phyloP scores from a whole-genome alignment of 441 rosid genomes.

The Bocquillonia castaneifolia region DNA sequence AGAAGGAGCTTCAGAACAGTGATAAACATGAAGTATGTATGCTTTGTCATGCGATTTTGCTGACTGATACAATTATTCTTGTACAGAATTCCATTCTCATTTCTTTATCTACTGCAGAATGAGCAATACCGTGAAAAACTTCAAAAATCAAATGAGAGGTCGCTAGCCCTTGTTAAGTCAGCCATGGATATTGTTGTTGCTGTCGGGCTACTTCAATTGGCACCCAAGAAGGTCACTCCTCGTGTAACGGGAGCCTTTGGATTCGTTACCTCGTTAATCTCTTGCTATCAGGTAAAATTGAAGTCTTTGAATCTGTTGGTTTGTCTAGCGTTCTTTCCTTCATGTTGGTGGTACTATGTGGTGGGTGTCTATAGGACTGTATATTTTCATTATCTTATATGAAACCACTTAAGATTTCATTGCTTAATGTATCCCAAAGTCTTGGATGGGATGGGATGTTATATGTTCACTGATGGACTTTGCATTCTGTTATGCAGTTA shows the following conservation, averaged over 20 bases:
- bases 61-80: neutral
- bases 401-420: neutral
- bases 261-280: conserved; percentile 72
- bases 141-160: conserved; percentile 78
- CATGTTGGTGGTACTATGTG: no score
- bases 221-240: conserved; percentile 82
- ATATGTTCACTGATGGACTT: conserved; percentile 14
- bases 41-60: neutral
- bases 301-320: neutral
- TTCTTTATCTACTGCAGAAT: conserved; percentile 35
- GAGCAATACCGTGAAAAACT: conserved; percentile 71
- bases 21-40: conserved; percentile 55
- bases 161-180: conserved; percentile 74
- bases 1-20: conserved; percentile 57
- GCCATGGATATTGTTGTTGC: conserved; percentile 84
- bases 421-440: neutral
- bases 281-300: conserved; percentile 84
- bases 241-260: conserved; percentile 93
- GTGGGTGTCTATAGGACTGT: no score
- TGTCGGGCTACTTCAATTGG: conserved; percentile 79
- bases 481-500: conserved; percentile 44
- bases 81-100: neutral
- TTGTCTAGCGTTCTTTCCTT: neutral
- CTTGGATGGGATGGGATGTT: neutral
- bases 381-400: no score